A percentile compares a stretch with the other conserved stretches of the same genome.
phyloP scores from a whole-genome alignment of 2,329 filamentous ascomycete species.

The Pestalotiopsis sp. region DNA sequence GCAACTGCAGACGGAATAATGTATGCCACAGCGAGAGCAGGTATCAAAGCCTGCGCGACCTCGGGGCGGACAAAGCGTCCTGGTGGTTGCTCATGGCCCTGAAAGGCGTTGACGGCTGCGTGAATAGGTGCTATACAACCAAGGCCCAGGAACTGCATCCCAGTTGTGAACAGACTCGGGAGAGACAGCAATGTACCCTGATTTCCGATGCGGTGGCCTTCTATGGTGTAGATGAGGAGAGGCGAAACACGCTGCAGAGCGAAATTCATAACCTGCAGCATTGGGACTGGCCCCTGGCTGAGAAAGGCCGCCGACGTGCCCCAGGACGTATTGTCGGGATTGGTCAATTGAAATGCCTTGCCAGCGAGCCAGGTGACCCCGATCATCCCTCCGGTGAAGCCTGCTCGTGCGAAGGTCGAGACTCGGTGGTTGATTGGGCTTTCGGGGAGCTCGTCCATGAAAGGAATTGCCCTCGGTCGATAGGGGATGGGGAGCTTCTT shows the following conservation, averaged over 20 bases:
- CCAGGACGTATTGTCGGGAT: too few species aligned
- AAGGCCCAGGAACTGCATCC: conserved; percentile 17
- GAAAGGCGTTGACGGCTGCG: conserved; percentile 14
- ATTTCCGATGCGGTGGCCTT: conserved; percentile 25
- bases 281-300: too few species aligned
- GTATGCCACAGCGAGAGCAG: conserved; percentile 19
- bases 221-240: conserved; percentile 23
- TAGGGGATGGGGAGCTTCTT: too few species aligned
- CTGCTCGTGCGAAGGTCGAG: too few species aligned
- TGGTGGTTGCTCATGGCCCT: conserved; percentile 8
- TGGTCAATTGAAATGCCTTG: too few species aligned
- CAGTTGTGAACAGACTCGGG: conserved; percentile 18
- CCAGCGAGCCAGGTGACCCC: too few species aligned
- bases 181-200: conserved; percentile 15
- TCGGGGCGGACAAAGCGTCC: conserved; percentile 17
- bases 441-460: too few species aligned
- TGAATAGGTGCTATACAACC: conserved; percentile 17
- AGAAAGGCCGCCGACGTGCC: too few species aligned
- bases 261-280: too few species aligned
- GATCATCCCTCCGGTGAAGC: too few species aligned
- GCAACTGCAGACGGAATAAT: conserved; percentile 18
- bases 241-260: conserved; percentile 17
- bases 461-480: too few species aligned
- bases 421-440: too few species aligned
- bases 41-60: conserved; percentile 20